These are phyloP conservation scores for Telfairia occidentalis DNA, from an alignment of 331 rosid genomes.

Conservation along the genomic window DNA sequence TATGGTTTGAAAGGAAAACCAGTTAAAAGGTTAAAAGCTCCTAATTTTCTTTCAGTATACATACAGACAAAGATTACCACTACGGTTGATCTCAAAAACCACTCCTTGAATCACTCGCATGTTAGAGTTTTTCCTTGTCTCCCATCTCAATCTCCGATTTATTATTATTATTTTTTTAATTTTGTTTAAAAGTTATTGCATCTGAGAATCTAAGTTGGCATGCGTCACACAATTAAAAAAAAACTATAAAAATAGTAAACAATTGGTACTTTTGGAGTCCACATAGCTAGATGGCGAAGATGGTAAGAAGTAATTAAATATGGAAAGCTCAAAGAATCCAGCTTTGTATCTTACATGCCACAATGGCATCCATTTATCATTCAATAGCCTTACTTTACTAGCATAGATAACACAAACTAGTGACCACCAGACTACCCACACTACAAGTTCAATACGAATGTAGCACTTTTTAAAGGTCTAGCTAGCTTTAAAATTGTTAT, in stretches of 20 bases:
- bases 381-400: background rate
- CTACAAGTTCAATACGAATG: too few species aligned
- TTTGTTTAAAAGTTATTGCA: background rate
- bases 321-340: background rate
- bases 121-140: constrained; percentile 1
- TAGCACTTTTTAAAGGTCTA: too few species aligned
- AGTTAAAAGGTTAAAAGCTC: background rate
- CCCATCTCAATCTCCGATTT: background rate
- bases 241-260: background rate
- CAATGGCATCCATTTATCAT: background rate
- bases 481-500: too few species aligned
- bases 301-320: background rate
- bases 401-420: too few species aligned
- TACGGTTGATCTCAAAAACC: background rate
- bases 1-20: background rate
- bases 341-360: background rate
- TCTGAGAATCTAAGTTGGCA: background rate
- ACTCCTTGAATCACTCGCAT: background rate
- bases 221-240: background rate
- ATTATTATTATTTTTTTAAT: too few species aligned
- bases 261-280: background rate
- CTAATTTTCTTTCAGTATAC: background rate
- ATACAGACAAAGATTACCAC: constrained; percentile 2
- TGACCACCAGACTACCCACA: too few species aligned
- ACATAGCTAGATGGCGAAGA: background rate